Conservation (phyloP, 2,329 filamentous ascomycete genomes). For the Aspergillus sp. region DNA sequence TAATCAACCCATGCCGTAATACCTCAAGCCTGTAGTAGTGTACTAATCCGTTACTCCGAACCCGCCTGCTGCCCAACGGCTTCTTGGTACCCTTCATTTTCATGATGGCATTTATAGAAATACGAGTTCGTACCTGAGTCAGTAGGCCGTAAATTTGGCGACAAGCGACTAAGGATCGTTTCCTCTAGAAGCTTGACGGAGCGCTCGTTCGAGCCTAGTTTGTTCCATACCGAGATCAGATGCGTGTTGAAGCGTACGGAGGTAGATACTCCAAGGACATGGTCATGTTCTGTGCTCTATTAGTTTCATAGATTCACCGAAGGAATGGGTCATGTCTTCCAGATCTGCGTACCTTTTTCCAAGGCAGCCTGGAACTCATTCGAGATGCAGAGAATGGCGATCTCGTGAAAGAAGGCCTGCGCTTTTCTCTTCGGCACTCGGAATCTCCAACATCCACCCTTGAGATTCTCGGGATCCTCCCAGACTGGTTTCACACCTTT, state of each 20-base stretch:
- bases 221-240: constrained; percentile 90
- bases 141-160: constrained; percentile 70
- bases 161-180: constrained; percentile 72
- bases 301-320: not conserved
- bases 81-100: constrained; percentile 77
- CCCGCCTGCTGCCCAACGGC: constrained; percentile 16
- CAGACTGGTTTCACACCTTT: constrained; percentile 73
- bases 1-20: not conserved
- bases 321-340: not conserved
- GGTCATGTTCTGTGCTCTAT: constrained; percentile 66
- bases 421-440: constrained; percentile 74
- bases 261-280: constrained; percentile 81
- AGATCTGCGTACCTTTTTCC: constrained; percentile 67
- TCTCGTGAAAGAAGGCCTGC: constrained; percentile 49
- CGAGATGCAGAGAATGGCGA: constrained; percentile 36
- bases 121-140: constrained; percentile 44
- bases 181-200: constrained; percentile 74
- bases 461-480: constrained; percentile 83
- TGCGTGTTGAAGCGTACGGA: constrained; percentile 87
- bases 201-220: constrained; percentile 75
- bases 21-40: not conserved
- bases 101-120: constrained; percentile 84
- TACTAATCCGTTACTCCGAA: not conserved
- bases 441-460: constrained; percentile 90
- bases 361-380: constrained; percentile 59